Percentiles rank a stretch among this genome's conserved stretches.
These are phyloP conservation scores for Dispira parvispora DNA, from an alignment of 192 early-diverging fungal species.

Conservation along the genomic window DNA sequence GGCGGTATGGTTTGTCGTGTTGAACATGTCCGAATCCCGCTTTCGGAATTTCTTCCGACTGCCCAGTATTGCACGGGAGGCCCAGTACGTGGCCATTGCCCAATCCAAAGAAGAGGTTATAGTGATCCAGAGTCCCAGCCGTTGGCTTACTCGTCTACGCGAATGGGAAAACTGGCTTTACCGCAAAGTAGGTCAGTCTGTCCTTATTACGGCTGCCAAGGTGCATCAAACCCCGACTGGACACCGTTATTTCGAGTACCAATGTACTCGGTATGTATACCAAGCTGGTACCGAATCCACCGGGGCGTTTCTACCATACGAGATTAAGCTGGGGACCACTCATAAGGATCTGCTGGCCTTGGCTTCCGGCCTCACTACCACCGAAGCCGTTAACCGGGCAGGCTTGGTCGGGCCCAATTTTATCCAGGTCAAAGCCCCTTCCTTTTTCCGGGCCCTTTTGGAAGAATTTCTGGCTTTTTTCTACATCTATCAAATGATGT, in stretches of 20 bases:
- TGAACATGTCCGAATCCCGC: constrained; percentile 26
- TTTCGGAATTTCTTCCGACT: constrained; percentile 59
- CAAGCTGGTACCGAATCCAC: constrained; percentile 17
- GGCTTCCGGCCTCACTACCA: constrained; percentile 27
- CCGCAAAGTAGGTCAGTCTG: constrained; percentile 22
- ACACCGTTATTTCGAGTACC: constrained; percentile 49
- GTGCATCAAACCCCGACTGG: constrained; percentile 23
- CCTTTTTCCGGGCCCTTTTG: constrained; percentile 26
- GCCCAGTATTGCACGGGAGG: constrained; percentile 28
- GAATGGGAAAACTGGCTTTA: constrained; percentile 16
- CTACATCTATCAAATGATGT: constrained; percentile 49
- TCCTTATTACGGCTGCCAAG: constrained; percentile 22
- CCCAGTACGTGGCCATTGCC: constrained; percentile 35
- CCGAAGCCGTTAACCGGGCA: constrained; percentile 31
- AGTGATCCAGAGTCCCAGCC: constrained; percentile 29
- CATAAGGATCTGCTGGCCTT: constrained; percentile 27
- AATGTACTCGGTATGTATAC: constrained; percentile 62
- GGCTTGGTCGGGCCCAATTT: constrained; percentile 51
- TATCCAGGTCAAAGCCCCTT: constrained; percentile 32
- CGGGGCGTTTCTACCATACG: constrained; percentile 32
- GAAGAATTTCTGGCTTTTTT: constrained; percentile 39
- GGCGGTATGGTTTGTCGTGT: constrained; percentile 41
- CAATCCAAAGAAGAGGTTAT: constrained; percentile 28
- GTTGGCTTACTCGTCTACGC: constrained; percentile 22
- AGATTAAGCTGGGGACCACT: constrained; percentile 39